phyloP scores from a whole-genome alignment of 176 grass and related monocot species.

The Raddia distichophylla region DNA sequence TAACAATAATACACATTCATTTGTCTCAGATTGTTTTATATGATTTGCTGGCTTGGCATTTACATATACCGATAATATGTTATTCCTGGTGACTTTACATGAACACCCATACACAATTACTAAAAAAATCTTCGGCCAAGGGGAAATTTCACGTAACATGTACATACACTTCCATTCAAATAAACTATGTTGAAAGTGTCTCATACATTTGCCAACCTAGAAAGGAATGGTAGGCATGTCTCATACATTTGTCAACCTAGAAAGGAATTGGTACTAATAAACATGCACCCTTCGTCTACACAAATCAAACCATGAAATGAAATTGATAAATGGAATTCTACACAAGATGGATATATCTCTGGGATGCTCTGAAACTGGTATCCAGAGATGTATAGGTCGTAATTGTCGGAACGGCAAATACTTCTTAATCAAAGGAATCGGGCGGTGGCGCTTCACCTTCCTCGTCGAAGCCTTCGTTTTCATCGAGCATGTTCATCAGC shows the following conservation, averaged over 20 bases:
- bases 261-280: constrained; percentile 32
- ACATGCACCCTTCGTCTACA: constrained; percentile 38
- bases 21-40: neutral
- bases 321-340: constrained; percentile 51
- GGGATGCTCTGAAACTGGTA: constrained; percentile 39
- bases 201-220: constrained; percentile 45
- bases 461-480: constrained; percentile 61
- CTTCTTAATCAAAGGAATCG: constrained; percentile 26
- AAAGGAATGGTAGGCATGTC: constrained; percentile 24
- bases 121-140: neutral
- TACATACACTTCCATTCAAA: constrained; percentile 42
- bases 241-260: constrained; percentile 45
- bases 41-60: neutral
- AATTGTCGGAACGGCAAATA: neutral
- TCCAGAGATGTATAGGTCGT: constrained; percentile 29
- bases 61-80: neutral
- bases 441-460: constrained; percentile 52
- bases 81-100: neutral
- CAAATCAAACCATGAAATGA: constrained; percentile 37
- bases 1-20: neutral
- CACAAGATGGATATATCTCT: constrained; percentile 28
- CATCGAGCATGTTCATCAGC: constrained; percentile 81
- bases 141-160: neutral
- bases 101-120: too few species aligned
- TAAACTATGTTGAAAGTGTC: constrained; percentile 37